Percentiles rank a stretch among this genome's conserved stretches.
phyloP scores from a whole-genome alignment of 768 basidiomycete species.

The Rhizopogon roseolus region DNA sequence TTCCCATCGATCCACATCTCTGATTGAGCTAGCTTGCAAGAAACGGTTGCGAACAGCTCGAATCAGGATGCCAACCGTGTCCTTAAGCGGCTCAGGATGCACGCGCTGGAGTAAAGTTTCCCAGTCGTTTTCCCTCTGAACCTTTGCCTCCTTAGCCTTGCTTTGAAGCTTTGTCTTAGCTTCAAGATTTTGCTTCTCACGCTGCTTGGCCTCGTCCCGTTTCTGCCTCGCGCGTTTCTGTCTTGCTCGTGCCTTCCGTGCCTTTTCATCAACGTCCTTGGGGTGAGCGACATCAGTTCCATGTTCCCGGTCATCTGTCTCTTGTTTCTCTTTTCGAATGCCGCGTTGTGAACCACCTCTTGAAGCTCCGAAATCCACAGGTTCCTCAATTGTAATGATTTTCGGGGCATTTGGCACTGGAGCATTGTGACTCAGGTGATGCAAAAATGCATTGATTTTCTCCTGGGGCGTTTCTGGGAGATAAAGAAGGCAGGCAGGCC shows the following conservation, averaged over 20 bases:
- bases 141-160: slow-evolving; percentile 61
- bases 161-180: slow-evolving; percentile 49
- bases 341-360: slow-evolving; percentile 20
- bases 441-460: slow-evolving; percentile 54
- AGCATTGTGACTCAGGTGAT: slow-evolving; percentile 39
- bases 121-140: slow-evolving; percentile 64
- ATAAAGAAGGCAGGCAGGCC: slow-evolving; percentile 60
- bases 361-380: slow-evolving; percentile 50
- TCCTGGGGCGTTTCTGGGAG: slow-evolving; percentile 53
- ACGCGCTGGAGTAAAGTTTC: slow-evolving; percentile 46
- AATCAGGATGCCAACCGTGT: slow-evolving; percentile 45
- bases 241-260: slow-evolving; percentile 33
- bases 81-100: slow-evolving; percentile 48
- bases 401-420: slow-evolving; percentile 26
- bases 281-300: slow-evolving; percentile 44
- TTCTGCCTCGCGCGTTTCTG: slow-evolving; percentile 34
- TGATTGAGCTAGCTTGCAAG: slow-evolving; percentile 49
- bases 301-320: slow-evolving; percentile 35
- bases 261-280: slow-evolving; percentile 31
- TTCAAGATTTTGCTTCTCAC: slow-evolving; percentile 34
- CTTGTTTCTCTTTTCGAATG: slow-evolving; percentile 30
- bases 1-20: slow-evolving; percentile 57
- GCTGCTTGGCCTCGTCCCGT: slow-evolving; percentile 21
- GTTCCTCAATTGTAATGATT: slow-evolving; percentile 49
- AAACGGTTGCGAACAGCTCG: slow-evolving; percentile 53